Base-by-base conservation (phyloP, 2,329 filamentous ascomycete species). In the Botrytis hyacinthi region DNA sequence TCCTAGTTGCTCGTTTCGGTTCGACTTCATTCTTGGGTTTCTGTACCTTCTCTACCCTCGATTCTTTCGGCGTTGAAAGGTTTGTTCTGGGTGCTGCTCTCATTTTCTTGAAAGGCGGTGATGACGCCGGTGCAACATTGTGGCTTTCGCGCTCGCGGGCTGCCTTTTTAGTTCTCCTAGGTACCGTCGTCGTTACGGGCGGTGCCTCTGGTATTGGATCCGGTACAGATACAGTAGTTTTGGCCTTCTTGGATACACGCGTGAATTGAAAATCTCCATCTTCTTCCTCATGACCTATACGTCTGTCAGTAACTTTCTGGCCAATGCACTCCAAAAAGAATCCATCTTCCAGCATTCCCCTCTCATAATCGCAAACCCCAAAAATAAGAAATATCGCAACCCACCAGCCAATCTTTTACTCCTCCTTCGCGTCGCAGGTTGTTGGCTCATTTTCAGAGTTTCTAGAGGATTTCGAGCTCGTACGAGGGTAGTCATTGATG, bases 261-360 rank as follows among this genome's bases (percentile, higher is more conserved):
- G 90, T 89, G 81, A 94, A 95, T 73, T 89, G 85, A 78, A 95
- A 95, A 76, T 93, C 93, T 78, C 92, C 92, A 84, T 93, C 90
- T 79, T 92, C 88, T 81, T 95, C 92, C 78, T 93, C 91, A 78
- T 91, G 91, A 75, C 83, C 85, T 84, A 72, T 61, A 37, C 54
- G 57, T 57, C 26, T 42, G 72, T 75, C 65, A 77, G 74, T 66
- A 73, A 71, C n/a, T 35, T 26, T 51, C 42, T 22, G 22, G 37
- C n/a, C 26, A 26, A 73, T 72, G 51, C 73, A 69, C 26, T 54
- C 26, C 72, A 65, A 68, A 54, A 68, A 60, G 61, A 16, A 20
- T 16, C 12, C 60, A 59, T 62, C 61, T 51, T 35, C 69, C 63
- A 46, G 32, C 66, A 59, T 60, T 57, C 63, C 46, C 16, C 14